Evolutionary conservation across 371 early-diverging fungal species (phyloP).

Genomic region (Saksenaea oblongispora): DNA sequence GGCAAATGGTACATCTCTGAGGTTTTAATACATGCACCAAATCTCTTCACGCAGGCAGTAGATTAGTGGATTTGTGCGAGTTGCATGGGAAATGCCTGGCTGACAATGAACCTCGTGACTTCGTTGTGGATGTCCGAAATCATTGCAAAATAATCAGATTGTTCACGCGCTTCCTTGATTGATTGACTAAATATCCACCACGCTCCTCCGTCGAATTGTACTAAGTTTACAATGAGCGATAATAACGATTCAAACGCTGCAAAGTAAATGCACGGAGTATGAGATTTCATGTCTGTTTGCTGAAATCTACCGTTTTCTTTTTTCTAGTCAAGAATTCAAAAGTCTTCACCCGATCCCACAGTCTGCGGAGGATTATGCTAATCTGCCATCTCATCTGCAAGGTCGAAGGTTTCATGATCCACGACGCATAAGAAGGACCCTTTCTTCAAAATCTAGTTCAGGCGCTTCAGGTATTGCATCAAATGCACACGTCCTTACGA

Average conservation of each 20-base stretch:
- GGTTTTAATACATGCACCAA: no score
- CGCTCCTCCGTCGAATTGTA: neutral
- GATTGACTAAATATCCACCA: neutral
- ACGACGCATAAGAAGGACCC: neutral
- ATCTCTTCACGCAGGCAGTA: no score
- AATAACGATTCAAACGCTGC: neutral
- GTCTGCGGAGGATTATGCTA: neutral
- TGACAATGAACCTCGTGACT: no score
- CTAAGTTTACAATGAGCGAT: neutral
- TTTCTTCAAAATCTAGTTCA: neutral
- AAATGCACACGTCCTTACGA: neutral
- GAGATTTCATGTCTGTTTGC: neutral
- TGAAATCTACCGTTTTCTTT: neutral
- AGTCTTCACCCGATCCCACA: constrained; percentile 2
- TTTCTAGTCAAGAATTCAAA: neutral
- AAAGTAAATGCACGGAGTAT: neutral
- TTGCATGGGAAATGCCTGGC: no score
- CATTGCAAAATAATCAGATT: neutral
- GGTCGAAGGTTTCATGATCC: constrained; percentile 1
- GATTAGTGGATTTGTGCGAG: no score
- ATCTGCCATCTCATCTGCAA: neutral
- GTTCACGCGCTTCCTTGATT: neutral
- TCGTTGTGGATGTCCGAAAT: no score
- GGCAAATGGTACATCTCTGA: no score
- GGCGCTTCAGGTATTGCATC: neutral